Conservation (phyloP, 1,284 basidiomycete species). For the Flammula alnicola region DNA sequence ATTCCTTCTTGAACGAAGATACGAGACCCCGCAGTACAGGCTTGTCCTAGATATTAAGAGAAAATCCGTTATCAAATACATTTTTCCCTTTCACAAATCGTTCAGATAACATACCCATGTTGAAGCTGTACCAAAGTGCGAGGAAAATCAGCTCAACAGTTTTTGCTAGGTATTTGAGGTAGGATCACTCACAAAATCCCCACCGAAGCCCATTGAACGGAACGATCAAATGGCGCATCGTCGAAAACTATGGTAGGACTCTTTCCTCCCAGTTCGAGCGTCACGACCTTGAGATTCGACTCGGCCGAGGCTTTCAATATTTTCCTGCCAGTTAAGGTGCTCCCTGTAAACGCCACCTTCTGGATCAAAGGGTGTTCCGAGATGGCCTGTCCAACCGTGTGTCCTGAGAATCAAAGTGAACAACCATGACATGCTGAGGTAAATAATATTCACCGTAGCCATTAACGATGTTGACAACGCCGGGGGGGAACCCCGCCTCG, state of each 20-base stretch:
- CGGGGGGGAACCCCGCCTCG: slow-evolving; percentile 68
- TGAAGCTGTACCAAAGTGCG: slow-evolving; percentile 35
- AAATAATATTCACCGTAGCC: slow-evolving; percentile 59
- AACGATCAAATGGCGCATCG: slow-evolving; percentile 78
- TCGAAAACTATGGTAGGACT: slow-evolving; percentile 79
- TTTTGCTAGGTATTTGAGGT: background rate
- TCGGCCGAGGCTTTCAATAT: slow-evolving; percentile 83
- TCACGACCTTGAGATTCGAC: slow-evolving; percentile 87
- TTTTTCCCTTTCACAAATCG: too few species aligned
- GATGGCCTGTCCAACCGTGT: slow-evolving; percentile 59
- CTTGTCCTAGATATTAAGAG: too few species aligned
- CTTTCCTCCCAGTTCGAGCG: slow-evolving; percentile 93
- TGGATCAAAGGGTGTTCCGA: slow-evolving; percentile 64
- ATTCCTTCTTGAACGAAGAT: slow-evolving; percentile 85
- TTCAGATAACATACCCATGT: slow-evolving; percentile 32
- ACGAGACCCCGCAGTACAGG: slow-evolving; percentile 84
- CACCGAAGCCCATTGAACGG: slow-evolving; percentile 79
- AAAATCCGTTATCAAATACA: too few species aligned
- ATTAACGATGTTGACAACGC: slow-evolving; percentile 78
- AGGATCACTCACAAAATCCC: slow-evolving; percentile 71
- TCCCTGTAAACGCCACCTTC: slow-evolving; percentile 78
- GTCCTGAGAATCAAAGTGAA: slow-evolving; percentile 46
- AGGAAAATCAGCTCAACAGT: slow-evolving; percentile 23
- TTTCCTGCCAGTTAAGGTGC: slow-evolving; percentile 80
- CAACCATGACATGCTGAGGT: background rate